Evolutionary conservation across 345 rosid genomes (phyloP), one percentile per base, ranked within the genome.

Genomic region (Hibiscus trionum): DNA sequence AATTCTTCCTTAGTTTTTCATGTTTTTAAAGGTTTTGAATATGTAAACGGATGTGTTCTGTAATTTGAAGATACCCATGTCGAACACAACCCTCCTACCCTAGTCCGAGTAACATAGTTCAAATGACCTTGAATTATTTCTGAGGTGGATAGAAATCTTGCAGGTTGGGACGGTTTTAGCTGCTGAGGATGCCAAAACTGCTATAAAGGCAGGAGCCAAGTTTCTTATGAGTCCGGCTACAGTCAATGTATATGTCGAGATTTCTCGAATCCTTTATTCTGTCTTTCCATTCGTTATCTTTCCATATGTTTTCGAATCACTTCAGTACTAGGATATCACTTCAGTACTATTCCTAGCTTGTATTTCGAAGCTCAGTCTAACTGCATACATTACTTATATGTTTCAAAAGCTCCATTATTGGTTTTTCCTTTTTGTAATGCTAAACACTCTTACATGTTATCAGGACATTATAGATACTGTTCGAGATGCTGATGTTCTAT

Each of bases 211-310:
- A 10, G 88, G 89, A 68, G 91, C 89, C 69, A 84, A 81, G 74
- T 88, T 88, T 78, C 67, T 88, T 61, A 84, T 80, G 89, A 85
- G 91, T 74, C 91, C 91, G 49, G 86, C 83, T 56, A 81, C 68
- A 9, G 71, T 84, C 39, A 78, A 78, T 84, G 88, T 87, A 71
- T 71, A 21, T 11, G n/a, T 52, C 47, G 44, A 15, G 42, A 14
- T 33, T 16, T 17, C 17, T 26, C 15, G 14, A 26, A 39, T 64
- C 61, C 16, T 56, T 56, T 57, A 2, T 9, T 50, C 44, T 10
- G 33, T 26, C 24, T 47, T 62, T 44, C 39, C 39, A 35, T 35
- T 35, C 39, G 4, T 35, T 0, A 35, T 35, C 33, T 35, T 35
- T 35, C 47, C 12, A 9, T 44, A 3, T 44, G 47, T 44, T 44